Evolutionary conservation across 495 filamentous ascomycete species (phyloP), one percentile per base, ranked within the genome.

Genomic region (Hyphodiscus hymeniophilus): DNA sequence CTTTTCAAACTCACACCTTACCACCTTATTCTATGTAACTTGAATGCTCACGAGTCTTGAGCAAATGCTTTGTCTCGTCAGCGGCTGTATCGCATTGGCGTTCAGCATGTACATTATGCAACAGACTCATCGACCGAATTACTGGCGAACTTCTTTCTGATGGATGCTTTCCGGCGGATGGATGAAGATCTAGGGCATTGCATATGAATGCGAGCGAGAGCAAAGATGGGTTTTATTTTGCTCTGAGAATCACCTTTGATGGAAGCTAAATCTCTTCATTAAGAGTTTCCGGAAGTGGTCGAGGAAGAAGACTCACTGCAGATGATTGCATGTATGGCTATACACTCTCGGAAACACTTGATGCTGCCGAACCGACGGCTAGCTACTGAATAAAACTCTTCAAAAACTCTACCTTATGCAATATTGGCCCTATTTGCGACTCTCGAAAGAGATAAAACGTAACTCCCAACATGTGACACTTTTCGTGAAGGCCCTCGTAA

Each of bases 91-190:
- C 34, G 42, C 50, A 51, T 24, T 54, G 38, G 50, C 55, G 50
- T 38, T 44, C 54, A 24, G 55, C 55, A 38, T 58, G 55, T 51
- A 51, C 35, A 53, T 53, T 53, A 36, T 49, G 52, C 44, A 38
- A 20, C 10, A 40, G 38, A 18, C 20, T 15, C 3, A 40, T 36
- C 34, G 26, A 28, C 26, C 20, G 8, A 21, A 4, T 40, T 38
- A 40, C 28, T 43, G 6, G 28, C 17, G 45, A 20, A 39, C 36
- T 38, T 31, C 39, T 55, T 55, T 42, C 39, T 16, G 28, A 51
- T 43, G 7, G 38, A 18, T 21, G 38, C 20, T 40, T 12, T 12
- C 17, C n/a, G 34, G n/a, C 12, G 52, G 30, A 40, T 40, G 7
- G 17, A 18, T 18, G 17, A 18, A 6, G 38, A 11, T 18, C 13